Conservation (phyloP, 352 stramenopile genomes). For the Phytopythium aichiense region DNA sequence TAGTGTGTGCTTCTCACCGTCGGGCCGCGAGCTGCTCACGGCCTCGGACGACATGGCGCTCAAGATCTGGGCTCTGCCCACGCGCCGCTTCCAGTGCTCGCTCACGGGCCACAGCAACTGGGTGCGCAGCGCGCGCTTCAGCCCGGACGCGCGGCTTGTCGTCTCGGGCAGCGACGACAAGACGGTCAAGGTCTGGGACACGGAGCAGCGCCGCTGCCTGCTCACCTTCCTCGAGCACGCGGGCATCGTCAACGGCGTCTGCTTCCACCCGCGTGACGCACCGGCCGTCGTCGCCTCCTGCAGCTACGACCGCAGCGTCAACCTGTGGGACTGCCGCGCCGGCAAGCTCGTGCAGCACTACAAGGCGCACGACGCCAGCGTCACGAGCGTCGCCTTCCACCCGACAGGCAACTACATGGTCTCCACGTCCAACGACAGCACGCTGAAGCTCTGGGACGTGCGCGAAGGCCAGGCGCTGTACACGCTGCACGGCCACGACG, state of each 20-base stretch:
- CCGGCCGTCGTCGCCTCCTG: conserved; percentile 50
- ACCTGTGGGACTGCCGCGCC: conserved; percentile 86
- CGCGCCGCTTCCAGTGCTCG: conserved; percentile 82
- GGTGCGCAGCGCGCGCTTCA: conserved; percentile 87
- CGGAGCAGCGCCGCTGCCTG: conserved; percentile 64
- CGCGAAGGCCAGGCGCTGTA: conserved; percentile 91
- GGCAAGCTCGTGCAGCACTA: conserved; percentile 90
- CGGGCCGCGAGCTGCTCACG: conserved; percentile 78
- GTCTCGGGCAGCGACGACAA: conserved; percentile 90
- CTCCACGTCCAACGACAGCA: conserved; percentile 85
- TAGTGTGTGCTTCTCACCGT: conserved; percentile 83
- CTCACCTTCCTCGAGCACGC: conserved; percentile 88
- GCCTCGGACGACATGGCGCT: conserved; percentile 91
- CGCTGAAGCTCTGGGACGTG: conserved; percentile 92
- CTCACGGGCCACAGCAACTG: conserved; percentile 91
- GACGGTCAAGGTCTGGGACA: conserved; percentile 91
- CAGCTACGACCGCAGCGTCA: conserved; percentile 69
- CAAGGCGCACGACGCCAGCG: conserved; percentile 76
- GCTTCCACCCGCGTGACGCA: conserved; percentile 83
- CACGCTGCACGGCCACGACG: conserved; percentile 88
- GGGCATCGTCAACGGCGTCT: conserved; percentile 75
- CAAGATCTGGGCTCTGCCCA: conserved; percentile 87
- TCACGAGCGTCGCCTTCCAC: conserved; percentile 87
- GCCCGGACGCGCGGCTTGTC: conserved; percentile 56
- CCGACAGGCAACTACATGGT: conserved; percentile 88